phyloP scores from a whole-genome alignment of 2,329 filamentous ascomycete species.

The Teratosphaeria nubilosa region DNA sequence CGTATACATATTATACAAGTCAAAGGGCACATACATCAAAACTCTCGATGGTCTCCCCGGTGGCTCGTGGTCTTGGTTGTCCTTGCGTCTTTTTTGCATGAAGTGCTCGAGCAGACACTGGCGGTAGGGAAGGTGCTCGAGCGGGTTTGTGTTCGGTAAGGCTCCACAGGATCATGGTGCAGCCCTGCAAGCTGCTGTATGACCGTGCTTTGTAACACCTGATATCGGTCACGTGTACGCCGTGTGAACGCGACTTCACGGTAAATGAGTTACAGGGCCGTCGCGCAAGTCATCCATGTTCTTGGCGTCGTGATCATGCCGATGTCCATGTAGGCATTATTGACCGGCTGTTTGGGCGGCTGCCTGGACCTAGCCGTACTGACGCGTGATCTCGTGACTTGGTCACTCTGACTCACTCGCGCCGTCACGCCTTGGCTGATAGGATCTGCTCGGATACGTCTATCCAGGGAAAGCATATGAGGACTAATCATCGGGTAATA shows the following conservation, averaged over 20 bases:
- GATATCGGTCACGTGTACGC: not conserved
- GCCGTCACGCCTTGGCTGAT: not conserved
- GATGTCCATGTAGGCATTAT: not conserved
- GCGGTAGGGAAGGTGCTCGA: not conserved
- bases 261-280: not conserved
- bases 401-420: not conserved
- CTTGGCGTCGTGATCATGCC: not conserved
- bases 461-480: not conserved
- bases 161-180: not conserved
- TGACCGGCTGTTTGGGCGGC: not conserved
- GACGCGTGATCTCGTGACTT: not conserved
- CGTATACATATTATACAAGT: conserved; percentile 7
- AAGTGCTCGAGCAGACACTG: not conserved
- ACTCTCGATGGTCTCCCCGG: not conserved
- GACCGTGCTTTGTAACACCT: not conserved
- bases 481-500: not conserved
- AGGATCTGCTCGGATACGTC: not conserved
- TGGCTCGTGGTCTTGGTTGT: not conserved
- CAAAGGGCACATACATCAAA: not conserved
- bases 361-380: not conserved
- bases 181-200: not conserved
- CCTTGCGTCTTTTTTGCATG: not conserved
- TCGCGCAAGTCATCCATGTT: not conserved
- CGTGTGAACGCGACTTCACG: too few species aligned
- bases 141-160: not conserved